Conservation (phyloP, 2,329 filamentous ascomycete genomes). For the Penicillium sp. region DNA sequence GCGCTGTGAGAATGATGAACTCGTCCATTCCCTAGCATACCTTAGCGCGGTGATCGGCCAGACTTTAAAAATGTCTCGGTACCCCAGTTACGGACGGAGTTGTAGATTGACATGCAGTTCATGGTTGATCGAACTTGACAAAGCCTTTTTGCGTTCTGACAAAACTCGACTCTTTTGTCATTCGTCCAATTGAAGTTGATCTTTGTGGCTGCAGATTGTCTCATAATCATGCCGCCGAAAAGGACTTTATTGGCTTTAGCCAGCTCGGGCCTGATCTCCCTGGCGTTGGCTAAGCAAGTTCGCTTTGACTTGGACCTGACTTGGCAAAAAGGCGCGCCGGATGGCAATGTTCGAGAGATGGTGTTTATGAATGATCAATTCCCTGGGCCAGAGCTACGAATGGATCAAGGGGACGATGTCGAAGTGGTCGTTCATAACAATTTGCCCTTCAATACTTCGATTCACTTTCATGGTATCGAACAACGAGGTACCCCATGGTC, state of each 20-base stretch:
- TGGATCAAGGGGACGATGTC: slow-evolving; percentile 35
- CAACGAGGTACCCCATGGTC: neutral
- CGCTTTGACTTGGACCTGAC: slow-evolving; percentile 36
- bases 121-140: neutral
- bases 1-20: neutral
- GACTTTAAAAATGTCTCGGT: neutral
- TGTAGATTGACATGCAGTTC: neutral
- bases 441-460: slow-evolving; percentile 32
- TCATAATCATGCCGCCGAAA: slow-evolving; percentile 17
- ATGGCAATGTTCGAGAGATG: slow-evolving; percentile 37
- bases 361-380: slow-evolving; percentile 40
- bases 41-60: neutral
- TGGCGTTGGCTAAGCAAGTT: slow-evolving; percentile 22
- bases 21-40: neutral
- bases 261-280: slow-evolving; percentile 12
- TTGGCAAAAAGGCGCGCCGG: slow-evolving; percentile 37
- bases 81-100: neutral
- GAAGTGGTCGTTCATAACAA: slow-evolving; percentile 37
- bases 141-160: neutral
- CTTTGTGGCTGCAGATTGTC: neutral
- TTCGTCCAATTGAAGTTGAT: neutral
- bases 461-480: slow-evolving; percentile 6
- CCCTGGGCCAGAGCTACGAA: slow-evolving; percentile 34
- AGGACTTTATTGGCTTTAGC: slow-evolving; percentile 16
- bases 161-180: neutral